Evolutionary conservation across 345 rosid genomes (phyloP).

Genomic region (Acer campestre): DNA sequence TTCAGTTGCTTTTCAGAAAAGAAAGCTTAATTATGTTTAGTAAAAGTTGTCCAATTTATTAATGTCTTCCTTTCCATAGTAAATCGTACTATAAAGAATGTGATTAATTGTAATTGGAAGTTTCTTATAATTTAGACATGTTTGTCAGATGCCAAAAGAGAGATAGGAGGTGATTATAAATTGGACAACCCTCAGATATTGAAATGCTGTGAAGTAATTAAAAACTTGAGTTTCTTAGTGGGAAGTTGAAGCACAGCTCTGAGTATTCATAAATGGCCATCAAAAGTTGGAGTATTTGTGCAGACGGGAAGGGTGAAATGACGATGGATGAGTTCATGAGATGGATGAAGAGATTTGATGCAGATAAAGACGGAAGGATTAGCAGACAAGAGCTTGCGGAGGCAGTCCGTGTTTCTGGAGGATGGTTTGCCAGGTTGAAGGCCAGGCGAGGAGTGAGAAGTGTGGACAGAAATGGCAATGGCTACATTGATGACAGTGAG

Average conservation of each 20-base stretch:
- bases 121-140: not conserved
- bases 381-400: constrained; percentile 15
- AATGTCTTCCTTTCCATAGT: not conserved
- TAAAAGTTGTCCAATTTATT: not conserved
- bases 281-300: not conserved
- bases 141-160: not conserved
- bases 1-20: not conserved
- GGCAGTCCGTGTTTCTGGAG: constrained; percentile 6
- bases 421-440: constrained; percentile 14
- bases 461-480: constrained; percentile 17
- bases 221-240: not conserved
- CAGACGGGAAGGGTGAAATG: constrained; percentile 8
- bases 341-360: constrained; percentile 13
- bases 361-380: constrained; percentile 8
- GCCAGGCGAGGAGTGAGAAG: not conserved
- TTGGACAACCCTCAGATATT: not conserved
- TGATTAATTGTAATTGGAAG: not conserved
- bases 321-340: constrained; percentile 16
- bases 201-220: not conserved
- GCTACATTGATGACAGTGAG: constrained; percentile 19
- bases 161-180: not conserved
- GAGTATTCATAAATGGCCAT: not conserved
- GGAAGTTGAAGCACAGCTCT: not conserved
- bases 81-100: not conserved
- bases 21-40: not conserved